These are phyloP conservation scores for Neocatenulostroma microsporum DNA, from an alignment of 2,329 filamentous ascomycete species.

Conservation along the genomic window DNA sequence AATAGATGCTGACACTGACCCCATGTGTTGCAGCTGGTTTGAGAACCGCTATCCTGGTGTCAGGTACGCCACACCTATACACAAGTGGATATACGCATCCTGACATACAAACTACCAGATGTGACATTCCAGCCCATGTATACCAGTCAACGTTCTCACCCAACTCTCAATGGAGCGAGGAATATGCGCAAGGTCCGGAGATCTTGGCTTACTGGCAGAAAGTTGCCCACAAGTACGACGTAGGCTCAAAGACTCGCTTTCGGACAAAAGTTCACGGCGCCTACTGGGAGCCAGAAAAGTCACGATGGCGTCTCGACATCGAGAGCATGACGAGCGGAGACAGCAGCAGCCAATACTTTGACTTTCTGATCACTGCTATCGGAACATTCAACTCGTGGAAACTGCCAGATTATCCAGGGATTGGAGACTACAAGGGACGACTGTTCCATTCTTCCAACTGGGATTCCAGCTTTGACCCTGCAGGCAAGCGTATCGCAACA, in stretches of 20 bases:
- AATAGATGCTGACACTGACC: too few relatives aligned
- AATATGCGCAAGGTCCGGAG: slow-evolving; percentile 57
- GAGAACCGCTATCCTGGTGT: too few relatives aligned
- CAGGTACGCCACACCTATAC: too few relatives aligned
- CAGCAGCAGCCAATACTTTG: slow-evolving; percentile 39
- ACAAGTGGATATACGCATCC: too few relatives aligned
- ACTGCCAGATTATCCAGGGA: slow-evolving; percentile 49
- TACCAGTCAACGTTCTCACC: too few relatives aligned
- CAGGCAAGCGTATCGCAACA: slow-evolving; percentile 33
- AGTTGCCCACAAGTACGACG: slow-evolving; percentile 55
- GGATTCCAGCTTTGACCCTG: slow-evolving; percentile 26
- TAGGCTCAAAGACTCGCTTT: too few relatives aligned
- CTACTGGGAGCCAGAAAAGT: slow-evolving; percentile 47
- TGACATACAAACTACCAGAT: too few relatives aligned
- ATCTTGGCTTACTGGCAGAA: slow-evolving; percentile 60
- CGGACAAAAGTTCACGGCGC: slow-evolving; percentile 49
- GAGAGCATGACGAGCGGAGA: slow-evolving; percentile 28
- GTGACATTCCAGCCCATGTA: too few relatives aligned
- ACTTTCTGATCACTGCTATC: slow-evolving; percentile 56
- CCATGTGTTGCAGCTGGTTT: slow-evolving; percentile 46
- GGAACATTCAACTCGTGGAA: slow-evolving; percentile 61
- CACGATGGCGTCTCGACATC: slow-evolving; percentile 53
- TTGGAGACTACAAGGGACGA: slow-evolving; percentile 32
- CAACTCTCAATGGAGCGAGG: slow-evolving; percentile 60
- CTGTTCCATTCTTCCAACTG: slow-evolving; percentile 29